Evolutionary conservation across 1,139 yeast species (phyloP), one percentile per base, ranked within the genome.

Genomic region (Debaryomyces sp.): DNA sequence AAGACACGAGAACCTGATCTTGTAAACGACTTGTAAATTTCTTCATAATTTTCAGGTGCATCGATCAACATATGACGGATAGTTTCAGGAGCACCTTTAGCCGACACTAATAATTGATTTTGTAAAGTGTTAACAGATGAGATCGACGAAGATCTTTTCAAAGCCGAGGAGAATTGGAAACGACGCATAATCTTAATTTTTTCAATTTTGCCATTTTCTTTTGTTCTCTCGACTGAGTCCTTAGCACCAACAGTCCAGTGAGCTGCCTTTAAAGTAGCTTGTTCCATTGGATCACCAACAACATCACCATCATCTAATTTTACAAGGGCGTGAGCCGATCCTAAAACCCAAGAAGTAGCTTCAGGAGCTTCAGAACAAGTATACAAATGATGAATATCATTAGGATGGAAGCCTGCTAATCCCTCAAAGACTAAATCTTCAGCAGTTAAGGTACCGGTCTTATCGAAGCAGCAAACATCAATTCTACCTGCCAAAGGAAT

Each of bases 41-140:
- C 89, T 66, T 94, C 98, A 64, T 94, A 94, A 57, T 84, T 77
- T 34, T 73, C 81, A 34, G 99, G 98, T 50, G 89, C 82, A 45
- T 76, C 77, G 44, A 70, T 62, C 57, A 95, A 72, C 89, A 95
- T 90, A 48, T 77, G 78, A 63, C 87, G 85, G 59, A 94, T 82
- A 30, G 98, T 94, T 73, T 94, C 99, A n/a, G 99, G 99, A 1
- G 99, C 99, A 77, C 99, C 99, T 70, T 95, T 95, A 41, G 87
- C 96, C 58, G 97, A 87, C 44, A 92, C 95, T 58, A 91, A 78
- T 54, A 83, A 70, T 57, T 86, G 81, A 43, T 75, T 75, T n/a
- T 67, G 70, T 34, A 72, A 51, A 44, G 82, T 71, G 54, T 75
- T 78, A 45, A 84, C 73, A 41, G 75, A 70, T n/a, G 97, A 88